Conservation (phyloP, 2,329 filamentous ascomycete genomes). For the Neophaeococcomyces aloes region DNA sequence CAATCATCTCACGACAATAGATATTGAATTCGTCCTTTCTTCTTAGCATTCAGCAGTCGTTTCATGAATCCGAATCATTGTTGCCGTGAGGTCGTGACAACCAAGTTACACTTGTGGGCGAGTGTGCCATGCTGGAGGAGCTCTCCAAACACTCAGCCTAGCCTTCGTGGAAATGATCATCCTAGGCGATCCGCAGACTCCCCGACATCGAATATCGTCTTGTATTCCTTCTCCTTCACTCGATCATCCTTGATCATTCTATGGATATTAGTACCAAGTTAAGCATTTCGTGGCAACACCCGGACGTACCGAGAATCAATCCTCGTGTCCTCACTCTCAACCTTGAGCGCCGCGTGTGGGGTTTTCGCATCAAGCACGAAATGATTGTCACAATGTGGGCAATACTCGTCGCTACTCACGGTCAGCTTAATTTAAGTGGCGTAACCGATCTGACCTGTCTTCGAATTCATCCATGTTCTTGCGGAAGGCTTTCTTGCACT, state of each 20-base stretch:
- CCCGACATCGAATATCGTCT: constrained; percentile 66
- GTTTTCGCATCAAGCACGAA: constrained; percentile 83
- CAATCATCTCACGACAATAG: no score
- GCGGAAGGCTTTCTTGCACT: constrained; percentile 96
- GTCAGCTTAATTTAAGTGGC: background rate
- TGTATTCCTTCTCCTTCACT: constrained; percentile 47
- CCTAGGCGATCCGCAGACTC: constrained; percentile 66
- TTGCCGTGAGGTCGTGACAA: no score
- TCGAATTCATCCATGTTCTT: constrained; percentile 90
- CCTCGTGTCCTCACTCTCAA: constrained; percentile 84
- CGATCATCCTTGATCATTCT: constrained; percentile 89
- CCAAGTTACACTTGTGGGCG: no score
- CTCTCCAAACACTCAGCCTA: no score
- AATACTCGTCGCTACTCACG: constrained; percentile 72
- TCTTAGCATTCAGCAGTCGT: no score
- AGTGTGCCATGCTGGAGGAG: no score
- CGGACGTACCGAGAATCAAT: constrained; percentile 55
- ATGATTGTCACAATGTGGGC: constrained; percentile 98
- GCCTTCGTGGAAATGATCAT: constrained; percentile 30
- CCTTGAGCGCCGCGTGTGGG: constrained; percentile 68
- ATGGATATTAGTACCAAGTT: background rate
- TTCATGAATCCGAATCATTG: no score
- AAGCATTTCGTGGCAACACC: background rate
- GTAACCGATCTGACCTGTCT: constrained; percentile 47
- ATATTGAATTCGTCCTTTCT: no score